Conservation (phyloP, 2,329 filamentous ascomycete species). For the Ophiostoma sp. region DNA sequence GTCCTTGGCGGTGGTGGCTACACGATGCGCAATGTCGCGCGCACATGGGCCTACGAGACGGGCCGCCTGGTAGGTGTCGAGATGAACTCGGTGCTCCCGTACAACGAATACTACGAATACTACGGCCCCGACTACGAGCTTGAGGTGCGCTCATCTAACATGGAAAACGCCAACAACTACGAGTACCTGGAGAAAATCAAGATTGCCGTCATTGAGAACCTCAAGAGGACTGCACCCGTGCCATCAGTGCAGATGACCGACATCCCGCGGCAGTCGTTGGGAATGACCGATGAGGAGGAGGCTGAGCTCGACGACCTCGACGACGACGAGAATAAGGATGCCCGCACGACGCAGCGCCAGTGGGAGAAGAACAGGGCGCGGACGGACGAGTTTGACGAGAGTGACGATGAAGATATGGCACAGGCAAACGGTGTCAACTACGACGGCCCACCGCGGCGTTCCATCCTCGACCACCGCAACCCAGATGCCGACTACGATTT, state of each 20-base stretch:
- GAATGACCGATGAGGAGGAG: constrained; percentile 62
- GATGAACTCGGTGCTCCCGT: constrained; percentile 78
- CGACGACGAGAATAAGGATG: constrained; percentile 80
- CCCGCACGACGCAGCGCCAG: constrained; percentile 71
- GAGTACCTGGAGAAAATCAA: constrained; percentile 80
- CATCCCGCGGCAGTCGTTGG: constrained; percentile 56
- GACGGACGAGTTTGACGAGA: constrained; percentile 78
- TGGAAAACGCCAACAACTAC: constrained; percentile 83
- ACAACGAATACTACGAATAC: constrained; percentile 96
- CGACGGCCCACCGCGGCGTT: constrained; percentile 42
- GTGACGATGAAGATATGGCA: constrained; percentile 80
- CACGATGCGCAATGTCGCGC: constrained; percentile 93
- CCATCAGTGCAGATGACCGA: constrained; percentile 92
- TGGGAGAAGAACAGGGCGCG: constrained; percentile 74
- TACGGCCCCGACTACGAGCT: constrained; percentile 88
- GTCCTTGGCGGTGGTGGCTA: constrained; percentile 94
- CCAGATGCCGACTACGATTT: constrained; percentile 35
- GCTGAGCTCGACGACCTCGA: constrained; percentile 65
- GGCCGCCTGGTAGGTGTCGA: constrained; percentile 78
- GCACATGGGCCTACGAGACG: constrained; percentile 96
- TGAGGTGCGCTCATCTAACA: constrained; percentile 80
- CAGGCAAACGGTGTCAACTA: constrained; percentile 60
- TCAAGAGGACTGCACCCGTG: constrained; percentile 76
- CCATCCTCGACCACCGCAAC: constrained; percentile 49
- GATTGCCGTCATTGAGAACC: constrained; percentile 74